Base-by-base conservation (phyloP, 164 flowering plant genomes). In the Saururus chinensis region DNA sequence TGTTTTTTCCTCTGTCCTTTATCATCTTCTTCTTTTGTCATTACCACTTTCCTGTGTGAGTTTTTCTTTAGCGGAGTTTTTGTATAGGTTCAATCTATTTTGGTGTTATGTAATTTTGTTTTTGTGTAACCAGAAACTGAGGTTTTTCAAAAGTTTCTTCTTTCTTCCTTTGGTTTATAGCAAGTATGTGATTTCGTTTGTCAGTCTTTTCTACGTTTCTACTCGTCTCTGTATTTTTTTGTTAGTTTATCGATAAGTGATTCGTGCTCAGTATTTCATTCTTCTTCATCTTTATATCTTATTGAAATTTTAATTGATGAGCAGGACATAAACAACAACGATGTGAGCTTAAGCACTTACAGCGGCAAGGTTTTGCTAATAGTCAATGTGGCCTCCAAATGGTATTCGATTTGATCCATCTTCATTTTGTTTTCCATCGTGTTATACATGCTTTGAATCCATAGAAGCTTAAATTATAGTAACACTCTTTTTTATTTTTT, bases 381-480 rank as follows among this genome's bases (percentile, higher is more conserved):
- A 52, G 96, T 92, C 51, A 92, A 92, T 77, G 98, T 92, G 71
- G 98, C 96, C 53, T 89, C 98, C 35, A 75, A 86, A 79, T 92
- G 98, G 98, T 92, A 82, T 60, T 48, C 21, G 6, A 41, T 40
- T 19, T 20, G 40, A 14, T 1, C 25, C 26, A 53, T 11, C 19
- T 57, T 8, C 37, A 13, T 21, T 25, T 49, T n/a, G 13, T 30
- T 57, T 24, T 60, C 9, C 26, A 16, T 37, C 10, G 17, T 24
- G 21, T 41, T 52, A 12, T 7, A 35, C 5, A 17, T 55, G 16
- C 5, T 55, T 9, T 30, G 35, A 9, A 55, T 14, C 9, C 2
- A 10, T 30, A 23, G 1, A 14, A 55, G 58, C 17, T n/a, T 24
- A 13, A 12, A 10, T 23, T n/a, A n/a, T n/a, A n/a, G n/a, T n/a